Evolutionary conservation across 805 yeast species (phyloP).

Genomic region (Pichia nakasei): DNA sequence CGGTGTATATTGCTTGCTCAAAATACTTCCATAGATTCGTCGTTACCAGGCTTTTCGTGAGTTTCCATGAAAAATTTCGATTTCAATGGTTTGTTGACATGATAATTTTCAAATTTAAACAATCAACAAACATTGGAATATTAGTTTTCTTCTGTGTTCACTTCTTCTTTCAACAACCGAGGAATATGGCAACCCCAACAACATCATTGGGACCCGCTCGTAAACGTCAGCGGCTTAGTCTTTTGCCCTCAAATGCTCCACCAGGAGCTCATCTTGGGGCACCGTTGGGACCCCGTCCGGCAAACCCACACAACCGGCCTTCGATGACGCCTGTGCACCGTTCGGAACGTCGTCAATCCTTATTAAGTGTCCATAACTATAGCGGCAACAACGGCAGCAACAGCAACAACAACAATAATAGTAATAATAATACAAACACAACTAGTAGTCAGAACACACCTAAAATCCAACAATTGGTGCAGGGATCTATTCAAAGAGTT

Average conservation of each 20-base stretch:
- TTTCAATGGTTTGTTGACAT: too few species aligned
- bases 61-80: too few species aligned
- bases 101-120: too few species aligned
- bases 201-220: background rate
- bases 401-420: constrained; percentile 11
- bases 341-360: background rate
- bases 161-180: too few species aligned
- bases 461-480: constrained; percentile 20
- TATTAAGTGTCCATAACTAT: background rate
- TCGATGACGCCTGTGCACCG: background rate
- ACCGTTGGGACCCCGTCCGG: background rate
- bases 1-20: too few species aligned
- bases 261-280: background rate
- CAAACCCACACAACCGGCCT: background rate
- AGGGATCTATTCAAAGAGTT: constrained; percentile 21
- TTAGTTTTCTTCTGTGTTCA: too few species aligned
- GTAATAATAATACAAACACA: constrained; percentile 1
- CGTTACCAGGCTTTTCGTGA: too few species aligned
- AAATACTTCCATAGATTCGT: too few species aligned
- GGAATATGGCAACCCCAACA: background rate
- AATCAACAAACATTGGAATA: too few species aligned
- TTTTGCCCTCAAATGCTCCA: background rate
- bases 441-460: background rate
- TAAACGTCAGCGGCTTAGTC: background rate
- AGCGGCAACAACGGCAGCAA: constrained; percentile 7